A percentile compares a stretch with the other conserved stretches of the same genome.
These are phyloP conservation scores for Begonia loranthoides DNA, from an alignment of 306 rosid species.

Conservation along the genomic window DNA sequence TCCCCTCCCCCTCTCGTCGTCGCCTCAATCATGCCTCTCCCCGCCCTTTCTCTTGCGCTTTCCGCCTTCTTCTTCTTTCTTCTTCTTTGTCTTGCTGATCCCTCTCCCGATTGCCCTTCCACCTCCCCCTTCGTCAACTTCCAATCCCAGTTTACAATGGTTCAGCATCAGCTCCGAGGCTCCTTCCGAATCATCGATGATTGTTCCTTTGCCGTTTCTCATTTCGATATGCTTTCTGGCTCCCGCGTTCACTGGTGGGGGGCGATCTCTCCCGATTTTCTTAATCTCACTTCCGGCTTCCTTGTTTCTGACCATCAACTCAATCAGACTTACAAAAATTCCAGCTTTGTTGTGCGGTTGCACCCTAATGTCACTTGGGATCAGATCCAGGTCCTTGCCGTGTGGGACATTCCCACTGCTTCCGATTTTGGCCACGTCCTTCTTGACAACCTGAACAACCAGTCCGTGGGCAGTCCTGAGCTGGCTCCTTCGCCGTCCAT, in stretches of 20 bases:
- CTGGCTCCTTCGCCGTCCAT: slow-evolving; percentile 28
- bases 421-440: slow-evolving; percentile 60
- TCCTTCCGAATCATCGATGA: slow-evolving; percentile 39
- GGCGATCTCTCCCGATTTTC: slow-evolving; percentile 28
- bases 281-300: slow-evolving; percentile 49
- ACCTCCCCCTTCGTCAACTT: slow-evolving; percentile 25
- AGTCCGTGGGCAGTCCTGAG: slow-evolving; percentile 10
- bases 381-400: slow-evolving; percentile 59
- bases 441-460: slow-evolving; percentile 9
- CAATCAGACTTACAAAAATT: slow-evolving; percentile 40
- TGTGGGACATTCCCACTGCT: slow-evolving; percentile 68
- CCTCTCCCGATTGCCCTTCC: slow-evolving; percentile 31
- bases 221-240: slow-evolving; percentile 76
- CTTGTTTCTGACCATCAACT: slow-evolving; percentile 37
- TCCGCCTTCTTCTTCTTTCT: slow-evolving; percentile 15
- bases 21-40: slow-evolving; percentile 48
- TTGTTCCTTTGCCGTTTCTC: slow-evolving; percentile 74
- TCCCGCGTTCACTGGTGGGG: slow-evolving; percentile 74
- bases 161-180: slow-evolving; percentile 82
- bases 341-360: slow-evolving; percentile 41
- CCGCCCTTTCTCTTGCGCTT: slow-evolving; percentile 22
- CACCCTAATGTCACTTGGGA: slow-evolving; percentile 47
- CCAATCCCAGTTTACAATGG: slow-evolving; percentile 49
- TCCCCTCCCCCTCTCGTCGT: too few species aligned
- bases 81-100: slow-evolving; percentile 35